phyloP scores from a whole-genome alignment of 1,139 yeast genomes.

The Magnusiomyces clavatus region DNA sequence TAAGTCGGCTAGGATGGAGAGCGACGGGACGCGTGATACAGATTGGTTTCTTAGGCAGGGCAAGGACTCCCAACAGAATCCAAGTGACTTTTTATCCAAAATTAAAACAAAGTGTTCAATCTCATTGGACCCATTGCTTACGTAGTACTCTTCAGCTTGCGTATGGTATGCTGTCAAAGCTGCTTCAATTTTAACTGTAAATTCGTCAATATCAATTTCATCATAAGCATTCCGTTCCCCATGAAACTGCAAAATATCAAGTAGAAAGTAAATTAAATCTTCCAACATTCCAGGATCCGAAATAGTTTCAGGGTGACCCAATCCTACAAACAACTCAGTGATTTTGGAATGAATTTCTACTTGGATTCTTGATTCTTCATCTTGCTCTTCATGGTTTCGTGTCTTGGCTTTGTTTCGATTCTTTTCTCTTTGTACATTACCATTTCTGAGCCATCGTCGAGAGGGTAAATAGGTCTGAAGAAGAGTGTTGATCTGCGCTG shows the following conservation, averaged over 20 bases:
- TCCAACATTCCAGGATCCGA: conserved; percentile 41
- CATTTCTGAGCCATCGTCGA: conserved; percentile 18
- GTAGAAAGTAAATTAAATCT: conserved; percentile 55
- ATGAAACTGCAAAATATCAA: conserved; percentile 53
- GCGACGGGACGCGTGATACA: conserved; percentile 70
- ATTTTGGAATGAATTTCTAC: conserved; percentile 45
- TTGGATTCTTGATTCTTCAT: too few species aligned
- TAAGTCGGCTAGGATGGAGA: conserved; percentile 40
- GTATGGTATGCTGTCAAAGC: conserved; percentile 32
- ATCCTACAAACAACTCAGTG: conserved; percentile 44
- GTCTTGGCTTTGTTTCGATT: conserved; percentile 3
- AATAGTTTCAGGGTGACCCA: conserved; percentile 35
- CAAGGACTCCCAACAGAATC: conserved; percentile 86
- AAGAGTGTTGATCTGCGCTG: conserved; percentile 33
- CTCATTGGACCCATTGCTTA: conserved; percentile 7
- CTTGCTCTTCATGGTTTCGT: not conserved
- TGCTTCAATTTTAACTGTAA: conserved; percentile 43
- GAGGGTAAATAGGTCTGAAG: conserved; percentile 31
- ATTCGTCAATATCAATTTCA: conserved; percentile 50
- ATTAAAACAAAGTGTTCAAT: conserved; percentile 57
- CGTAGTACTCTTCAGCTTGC: conserved; percentile 6
- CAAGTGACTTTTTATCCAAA: conserved; percentile 54
- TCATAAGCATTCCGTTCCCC: conserved; percentile 61
- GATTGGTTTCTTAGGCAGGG: conserved; percentile 47
- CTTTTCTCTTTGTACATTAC: conserved; percentile 6